A percentile compares a stretch with the other conserved stretches of the same genome.
phyloP scores from a whole-genome alignment of 345 rosid species.

The Luvunga scandens region DNA sequence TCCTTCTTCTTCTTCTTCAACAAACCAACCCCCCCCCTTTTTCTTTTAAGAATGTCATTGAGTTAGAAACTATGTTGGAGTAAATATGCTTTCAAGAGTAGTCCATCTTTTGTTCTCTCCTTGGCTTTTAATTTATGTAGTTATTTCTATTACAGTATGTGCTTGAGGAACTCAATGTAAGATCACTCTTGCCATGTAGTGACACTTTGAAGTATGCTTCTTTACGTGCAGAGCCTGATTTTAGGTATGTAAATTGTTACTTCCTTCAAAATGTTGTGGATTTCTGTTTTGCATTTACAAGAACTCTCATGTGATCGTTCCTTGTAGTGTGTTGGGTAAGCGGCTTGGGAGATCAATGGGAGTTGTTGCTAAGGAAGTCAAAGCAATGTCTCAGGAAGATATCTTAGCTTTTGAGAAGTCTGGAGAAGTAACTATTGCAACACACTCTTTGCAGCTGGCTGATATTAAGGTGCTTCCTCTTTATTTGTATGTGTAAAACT shows the following conservation, averaged over 20 bases:
- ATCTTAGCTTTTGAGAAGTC: conserved; percentile 73
- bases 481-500: not conserved
- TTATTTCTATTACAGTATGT: conserved; percentile 62
- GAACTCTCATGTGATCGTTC: conserved; percentile 21
- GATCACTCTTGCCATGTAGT: conserved; percentile 71
- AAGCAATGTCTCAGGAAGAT: conserved; percentile 77
- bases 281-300: conserved; percentile 9
- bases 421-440: conserved; percentile 74
- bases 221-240: conserved; percentile 94
- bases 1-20: too few species aligned
- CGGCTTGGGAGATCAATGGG: conserved; percentile 96
- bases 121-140: not conserved
- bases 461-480: conserved; percentile 73
- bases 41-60: not conserved
- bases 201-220: conserved; percentile 86
- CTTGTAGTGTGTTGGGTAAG: conserved; percentile 72
- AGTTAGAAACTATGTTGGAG: not conserved
- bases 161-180: conserved; percentile 86
- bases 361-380: conserved; percentile 74
- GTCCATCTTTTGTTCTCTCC: not conserved
- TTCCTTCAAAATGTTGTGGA: conserved; percentile 1
- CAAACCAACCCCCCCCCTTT: too few species aligned
- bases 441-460: conserved; percentile 56
- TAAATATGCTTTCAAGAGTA: not conserved
- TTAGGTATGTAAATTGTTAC: conserved; percentile 53